Evolutionary conservation across 148 eudicot species (phyloP), one percentile per base, ranked within the genome.

Genomic region (Agrostemma githago): DNA sequence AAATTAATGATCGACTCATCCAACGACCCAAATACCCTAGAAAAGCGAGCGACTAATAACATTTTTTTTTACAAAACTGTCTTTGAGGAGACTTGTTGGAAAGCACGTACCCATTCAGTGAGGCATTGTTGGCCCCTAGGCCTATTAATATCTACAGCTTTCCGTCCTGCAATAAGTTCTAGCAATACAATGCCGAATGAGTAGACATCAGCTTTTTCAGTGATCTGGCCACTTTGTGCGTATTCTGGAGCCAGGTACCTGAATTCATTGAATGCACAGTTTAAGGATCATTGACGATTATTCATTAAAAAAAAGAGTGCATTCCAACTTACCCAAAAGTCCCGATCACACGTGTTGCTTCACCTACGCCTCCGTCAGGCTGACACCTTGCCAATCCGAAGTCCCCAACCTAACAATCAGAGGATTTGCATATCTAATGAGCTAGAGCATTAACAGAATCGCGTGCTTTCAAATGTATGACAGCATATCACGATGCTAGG

Each of bases 361-460:
- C 88, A 38, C 90, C 88, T 72, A 84, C 54, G 64, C 83, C 92
- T 75, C 96, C 96, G 74, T 90, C 90, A 61, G 92, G 87, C 73
- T 90, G 98, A 87, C 96, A 90, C 82, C 96, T 86, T 38, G 98
- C 98, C 53, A 93, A 78, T 72, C 98, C 98, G 84, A 93, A 93
- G 79, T 93, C 98, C 68, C 98, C 98, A 56, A 93, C 98, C 98
- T 93, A 63, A 46, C 8, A 62, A 59, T 66, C 53, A 56, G 21
- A 42, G 53, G 20, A 1, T 44, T 39, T 14, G 8, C 20, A n/a
- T 15, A 5, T 21, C 58, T 42, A 66, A 20, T 66, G 12, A 72
- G 67, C 19, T 58, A 58, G 20, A 16, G 37, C n/a, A 66, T n/a
- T n/a, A 20, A 34, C 21, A 16, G 3, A 14, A 66, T 20, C 7